Conservation (phyloP, 2,329 filamentous ascomycete species). For the Phialocephala subalpina region DNA sequence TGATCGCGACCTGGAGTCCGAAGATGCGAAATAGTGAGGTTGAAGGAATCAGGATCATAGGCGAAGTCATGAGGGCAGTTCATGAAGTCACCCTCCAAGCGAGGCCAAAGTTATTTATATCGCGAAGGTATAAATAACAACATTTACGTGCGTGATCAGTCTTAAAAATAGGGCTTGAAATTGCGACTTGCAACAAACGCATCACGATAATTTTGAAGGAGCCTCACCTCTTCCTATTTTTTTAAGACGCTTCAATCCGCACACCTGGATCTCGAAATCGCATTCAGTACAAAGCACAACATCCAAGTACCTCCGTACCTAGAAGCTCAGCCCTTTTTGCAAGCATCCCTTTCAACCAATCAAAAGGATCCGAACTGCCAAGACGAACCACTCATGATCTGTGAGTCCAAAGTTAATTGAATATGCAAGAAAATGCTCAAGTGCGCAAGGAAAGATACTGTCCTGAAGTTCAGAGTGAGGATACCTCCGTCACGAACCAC, state of each 20-base stretch:
- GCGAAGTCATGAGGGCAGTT: background rate
- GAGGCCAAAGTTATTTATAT: background rate
- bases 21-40: background rate
- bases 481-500: too few species aligned
- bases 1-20: background rate
- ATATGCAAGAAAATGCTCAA: too few species aligned
- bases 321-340: too few species aligned
- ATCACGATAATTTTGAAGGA: background rate
- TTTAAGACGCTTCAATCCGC: background rate
- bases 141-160: conserved; percentile 8
- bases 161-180: conserved; percentile 11
- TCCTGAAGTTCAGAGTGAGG: too few species aligned
- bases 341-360: too few species aligned
- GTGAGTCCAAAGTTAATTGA: too few species aligned
- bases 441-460: too few species aligned
- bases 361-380: too few species aligned
- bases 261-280: background rate
- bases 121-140: conserved; percentile 4
- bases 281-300: background rate
- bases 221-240: background rate
- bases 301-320: too few species aligned
- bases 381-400: too few species aligned
- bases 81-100: conserved; percentile 2
- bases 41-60: background rate
- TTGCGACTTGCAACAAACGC: conserved; percentile 10